Evolutionary conservation across 2,329 filamentous ascomycete species (phyloP).

Genomic region (Neopestalotiopsis sp.): DNA sequence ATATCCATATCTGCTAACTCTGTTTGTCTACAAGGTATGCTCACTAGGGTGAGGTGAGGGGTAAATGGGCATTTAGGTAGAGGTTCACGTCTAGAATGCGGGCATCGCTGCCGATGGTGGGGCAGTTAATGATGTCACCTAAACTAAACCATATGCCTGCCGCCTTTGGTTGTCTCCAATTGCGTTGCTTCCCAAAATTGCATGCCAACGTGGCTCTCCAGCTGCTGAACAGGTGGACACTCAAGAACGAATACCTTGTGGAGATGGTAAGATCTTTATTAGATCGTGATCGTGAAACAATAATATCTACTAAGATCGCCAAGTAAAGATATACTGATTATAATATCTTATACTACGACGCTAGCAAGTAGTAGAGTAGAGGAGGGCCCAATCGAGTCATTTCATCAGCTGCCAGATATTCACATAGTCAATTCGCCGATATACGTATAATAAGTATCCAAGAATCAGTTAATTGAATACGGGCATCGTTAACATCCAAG

Average conservation of each 20-base stretch:
- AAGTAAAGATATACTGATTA: not conserved
- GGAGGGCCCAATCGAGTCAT: too few relatives aligned
- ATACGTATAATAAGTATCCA: too few relatives aligned
- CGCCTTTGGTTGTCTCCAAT: not conserved
- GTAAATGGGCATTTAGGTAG: conserved; percentile 5
- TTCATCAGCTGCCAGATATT: too few relatives aligned
- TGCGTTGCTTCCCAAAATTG: not conserved
- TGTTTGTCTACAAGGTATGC: not conserved
- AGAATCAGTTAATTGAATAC: too few relatives aligned
- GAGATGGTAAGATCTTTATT: not conserved
- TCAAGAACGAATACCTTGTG: too few relatives aligned
- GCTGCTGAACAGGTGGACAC: not conserved
- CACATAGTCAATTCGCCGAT: too few relatives aligned
- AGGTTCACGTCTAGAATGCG: conserved; percentile 15
- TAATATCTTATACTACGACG: not conserved
- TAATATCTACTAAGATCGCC: not conserved
- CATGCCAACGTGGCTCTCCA: not conserved
- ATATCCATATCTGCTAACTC: not conserved
- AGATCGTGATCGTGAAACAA: not conserved
- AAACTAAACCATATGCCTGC: not conserved
- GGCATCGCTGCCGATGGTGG: not conserved
- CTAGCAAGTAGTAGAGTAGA: not conserved
- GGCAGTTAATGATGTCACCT: conserved; percentile 17
- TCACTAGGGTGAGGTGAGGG: conserved; percentile 10
- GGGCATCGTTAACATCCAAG: too few relatives aligned